Evolutionary conservation across 2,329 filamentous ascomycete genomes (phyloP), one percentile per base, ranked within the genome.

Genomic region (Epichloe uncinata): DNA sequence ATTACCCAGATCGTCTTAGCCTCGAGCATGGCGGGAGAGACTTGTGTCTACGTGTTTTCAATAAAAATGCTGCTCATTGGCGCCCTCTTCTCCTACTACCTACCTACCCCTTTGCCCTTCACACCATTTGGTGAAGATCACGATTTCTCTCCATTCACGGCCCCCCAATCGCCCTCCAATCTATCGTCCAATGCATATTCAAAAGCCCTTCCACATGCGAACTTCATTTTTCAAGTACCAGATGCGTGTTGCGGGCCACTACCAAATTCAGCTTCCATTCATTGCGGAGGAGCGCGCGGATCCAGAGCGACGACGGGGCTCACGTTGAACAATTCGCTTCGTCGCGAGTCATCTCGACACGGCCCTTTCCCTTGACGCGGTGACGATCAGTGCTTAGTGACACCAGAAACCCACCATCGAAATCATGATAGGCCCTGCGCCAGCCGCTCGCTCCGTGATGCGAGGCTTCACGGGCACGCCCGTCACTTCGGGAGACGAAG

Each of bases 301-400:
- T 69, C 74, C 76, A 53, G 72, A 79, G 69, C 75, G 76, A 60
- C 76, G 77, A 65, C 75, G 76, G 56, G 76, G 77, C 63, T 69
- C 73, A 57, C 71, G 64, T 55, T 69, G 66, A 69, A 61, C 55
- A 34, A 26, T 36, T 49, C 30, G 42, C 51, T 30, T 8, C 30
- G 15, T 45, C 16, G 20, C 38, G 16, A 51, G 36, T n/a, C 36
- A 51, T 36, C 41, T 52, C 45, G 52, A 53, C 50, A 53, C 54
- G 50, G 26, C n/a, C 35, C 22, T 46, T 46, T 36, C 16, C 26
- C n/a, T 42, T 42, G 42, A 44, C 26, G 42, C 22, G 5, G 42
- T 1, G 12, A 44, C n/a, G 11, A 30, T 16, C n/a, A 44, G 22
- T 36, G 6, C 15, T 34, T 34, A 15, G 41, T 22, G 13, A 18